Evolutionary conservation across 306 rosid genomes (phyloP).

Genomic region (Pterocarpus santalinus): DNA sequence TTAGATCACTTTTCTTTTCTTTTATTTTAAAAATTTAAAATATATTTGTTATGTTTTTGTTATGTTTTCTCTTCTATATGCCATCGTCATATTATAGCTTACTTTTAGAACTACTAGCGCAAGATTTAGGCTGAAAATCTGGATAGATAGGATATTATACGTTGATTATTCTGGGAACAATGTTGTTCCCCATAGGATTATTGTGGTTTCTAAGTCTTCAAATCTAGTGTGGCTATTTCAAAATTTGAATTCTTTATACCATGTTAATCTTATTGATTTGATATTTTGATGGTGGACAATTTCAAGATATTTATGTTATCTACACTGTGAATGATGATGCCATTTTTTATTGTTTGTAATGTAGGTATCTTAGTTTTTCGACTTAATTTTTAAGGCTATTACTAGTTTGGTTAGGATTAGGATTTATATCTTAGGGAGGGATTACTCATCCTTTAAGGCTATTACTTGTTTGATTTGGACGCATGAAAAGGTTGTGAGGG

Average conservation of each 20-base stretch:
- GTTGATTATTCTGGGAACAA: not conserved
- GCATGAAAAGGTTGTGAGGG: too few relatives aligned
- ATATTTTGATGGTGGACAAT: not conserved
- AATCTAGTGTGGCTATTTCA: slow-evolving; percentile 9
- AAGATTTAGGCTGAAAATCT: slow-evolving; percentile 2
- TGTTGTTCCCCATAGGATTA: slow-evolving; percentile 9
- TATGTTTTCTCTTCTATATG: not conserved
- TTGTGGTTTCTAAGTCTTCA: not conserved
- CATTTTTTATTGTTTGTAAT: slow-evolving; percentile 1
- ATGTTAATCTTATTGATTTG: not conserved
- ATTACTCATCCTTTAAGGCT: too few relatives aligned
- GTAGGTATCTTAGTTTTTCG: not conserved
- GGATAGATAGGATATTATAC: not conserved
- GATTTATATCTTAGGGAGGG: too few relatives aligned
- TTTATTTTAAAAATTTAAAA: too few relatives aligned
- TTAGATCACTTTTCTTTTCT: not conserved
- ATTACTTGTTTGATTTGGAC: too few relatives aligned
- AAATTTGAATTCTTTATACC: slow-evolving; percentile 12
- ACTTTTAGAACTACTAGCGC: not conserved
- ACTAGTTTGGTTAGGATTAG: too few relatives aligned
- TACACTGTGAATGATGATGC: not conserved
- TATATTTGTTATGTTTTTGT: not conserved
- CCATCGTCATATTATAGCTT: not conserved
- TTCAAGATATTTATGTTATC: not conserved
- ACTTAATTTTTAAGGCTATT: not conserved